Percentiles rank a stretch among this genome's conserved stretches.
Evolutionary conservation across 2,329 filamentous ascomycete genomes (phyloP).

Genomic region (Neonectria hederae): DNA sequence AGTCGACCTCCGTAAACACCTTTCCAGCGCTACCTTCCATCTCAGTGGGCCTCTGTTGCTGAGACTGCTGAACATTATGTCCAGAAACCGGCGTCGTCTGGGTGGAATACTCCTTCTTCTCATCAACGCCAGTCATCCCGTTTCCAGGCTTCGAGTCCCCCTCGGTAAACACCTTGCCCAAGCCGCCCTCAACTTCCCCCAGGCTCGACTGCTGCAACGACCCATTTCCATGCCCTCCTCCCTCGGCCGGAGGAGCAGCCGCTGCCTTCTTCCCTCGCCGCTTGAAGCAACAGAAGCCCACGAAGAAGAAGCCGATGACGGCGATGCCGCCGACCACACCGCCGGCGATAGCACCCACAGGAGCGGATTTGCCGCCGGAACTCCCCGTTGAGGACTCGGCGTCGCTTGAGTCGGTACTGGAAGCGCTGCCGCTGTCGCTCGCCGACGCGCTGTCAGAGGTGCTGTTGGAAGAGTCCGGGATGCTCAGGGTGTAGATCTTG

Average conservation of each 20-base stretch:
- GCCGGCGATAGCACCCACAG: conserved; percentile 29
- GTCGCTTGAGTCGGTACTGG: neutral
- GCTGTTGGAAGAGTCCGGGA: conserved; percentile 8
- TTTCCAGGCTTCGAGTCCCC: neutral
- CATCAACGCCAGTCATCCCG: neutral
- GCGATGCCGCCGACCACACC: conserved; percentile 32
- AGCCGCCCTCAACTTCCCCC: neutral
- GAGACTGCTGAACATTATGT: neutral
- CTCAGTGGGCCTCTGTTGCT: neutral
- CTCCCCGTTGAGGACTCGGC: neutral
- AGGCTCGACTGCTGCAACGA: neutral
- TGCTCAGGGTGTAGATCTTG: conserved; percentile 25
- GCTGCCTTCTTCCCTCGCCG: conserved; percentile 11
- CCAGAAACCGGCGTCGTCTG: neutral
- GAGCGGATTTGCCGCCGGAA: neutral
- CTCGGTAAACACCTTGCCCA: neutral
- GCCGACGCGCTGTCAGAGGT: neutral
- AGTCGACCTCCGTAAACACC: neutral
- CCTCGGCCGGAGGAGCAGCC: neutral
- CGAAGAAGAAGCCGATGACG: conserved; percentile 25
- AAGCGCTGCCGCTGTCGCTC: neutral
- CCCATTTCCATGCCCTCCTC: neutral
- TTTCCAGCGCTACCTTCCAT: neutral
- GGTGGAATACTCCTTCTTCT: neutral
- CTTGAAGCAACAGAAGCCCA: conserved; percentile 27